Evolutionary conservation across 2,329 filamentous ascomycete species (phyloP).

Genomic region (Corinectria fuckeliana): DNA sequence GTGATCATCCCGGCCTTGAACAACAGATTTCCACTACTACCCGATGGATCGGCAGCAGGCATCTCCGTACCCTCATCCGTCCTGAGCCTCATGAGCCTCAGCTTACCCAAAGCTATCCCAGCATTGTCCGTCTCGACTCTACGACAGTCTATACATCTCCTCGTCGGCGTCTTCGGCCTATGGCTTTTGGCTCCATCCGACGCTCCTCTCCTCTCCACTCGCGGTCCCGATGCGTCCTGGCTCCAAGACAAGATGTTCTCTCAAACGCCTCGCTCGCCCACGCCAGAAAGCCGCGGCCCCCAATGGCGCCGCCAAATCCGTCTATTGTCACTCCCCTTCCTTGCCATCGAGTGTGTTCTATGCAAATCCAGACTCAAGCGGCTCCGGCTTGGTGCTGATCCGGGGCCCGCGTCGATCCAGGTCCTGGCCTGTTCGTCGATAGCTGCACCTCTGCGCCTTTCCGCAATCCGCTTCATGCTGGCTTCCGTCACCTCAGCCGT

Average conservation of each 20-base stretch:
- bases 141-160: not conserved
- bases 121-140: not conserved
- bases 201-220: not conserved
- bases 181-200: not conserved
- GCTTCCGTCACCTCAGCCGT: slow-evolving; percentile 27
- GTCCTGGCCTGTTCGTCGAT: slow-evolving; percentile 10
- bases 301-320: not conserved
- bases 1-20: not conserved
- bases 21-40: not conserved
- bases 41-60: not conserved
- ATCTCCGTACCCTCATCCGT: not conserved
- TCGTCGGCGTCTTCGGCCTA: not conserved
- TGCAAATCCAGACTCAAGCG: slow-evolving; percentile 9
- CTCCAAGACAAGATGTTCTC: not conserved
- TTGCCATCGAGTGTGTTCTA: not conserved
- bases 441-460: slow-evolving; percentile 4
- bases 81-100: not conserved
- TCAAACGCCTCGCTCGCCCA: not conserved
- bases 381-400: slow-evolving; percentile 3
- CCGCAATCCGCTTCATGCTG: slow-evolving; percentile 11
- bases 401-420: slow-evolving; percentile 15
- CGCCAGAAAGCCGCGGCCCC: not conserved
- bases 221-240: not conserved
- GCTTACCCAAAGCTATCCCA: not conserved
- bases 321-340: slow-evolving; percentile 25